Evolutionary conservation across 164 flowering plant genomes (phyloP).

Genomic region (Kalanchoe fedtschenkoi): DNA sequence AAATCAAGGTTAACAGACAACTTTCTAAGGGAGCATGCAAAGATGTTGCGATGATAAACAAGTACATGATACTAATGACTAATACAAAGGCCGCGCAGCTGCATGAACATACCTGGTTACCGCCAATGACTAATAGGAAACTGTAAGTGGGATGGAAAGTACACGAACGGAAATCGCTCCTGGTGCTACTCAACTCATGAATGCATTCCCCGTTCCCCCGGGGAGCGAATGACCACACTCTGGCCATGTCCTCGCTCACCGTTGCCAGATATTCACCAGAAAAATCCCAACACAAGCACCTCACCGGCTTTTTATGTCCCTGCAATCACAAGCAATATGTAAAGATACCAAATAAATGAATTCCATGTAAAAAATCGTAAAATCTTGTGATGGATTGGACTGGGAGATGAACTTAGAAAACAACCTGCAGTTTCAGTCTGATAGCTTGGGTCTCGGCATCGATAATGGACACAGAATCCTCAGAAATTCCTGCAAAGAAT

Average conservation of each 20-base stretch:
- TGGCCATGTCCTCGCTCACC: slow-evolving; percentile 21
- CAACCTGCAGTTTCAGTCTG: slow-evolving; percentile 13
- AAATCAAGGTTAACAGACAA: background rate
- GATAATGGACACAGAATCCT: slow-evolving; percentile 11
- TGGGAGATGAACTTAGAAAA: background rate
- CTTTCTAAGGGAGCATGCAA: background rate
- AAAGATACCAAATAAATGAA: background rate
- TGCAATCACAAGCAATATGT: background rate
- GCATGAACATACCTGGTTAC: slow-evolving; percentile 15
- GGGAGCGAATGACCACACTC: slow-evolving; percentile 16
- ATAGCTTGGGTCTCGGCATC: slow-evolving; percentile 16
- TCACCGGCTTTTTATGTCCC: slow-evolving; percentile 18
- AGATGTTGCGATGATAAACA: background rate
- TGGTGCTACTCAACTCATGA: slow-evolving; percentile 14
- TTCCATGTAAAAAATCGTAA: no score
- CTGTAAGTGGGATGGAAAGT: slow-evolving; percentile 20
- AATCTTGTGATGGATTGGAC: no score
- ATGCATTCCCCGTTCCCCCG: slow-evolving; percentile 16
- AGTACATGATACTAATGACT: background rate
- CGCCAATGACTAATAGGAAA: slow-evolving; percentile 17
- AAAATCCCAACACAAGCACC: slow-evolving; percentile 19
- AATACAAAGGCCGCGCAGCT: background rate
- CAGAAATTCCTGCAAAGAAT: slow-evolving; percentile 17
- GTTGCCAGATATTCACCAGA: slow-evolving; percentile 21
- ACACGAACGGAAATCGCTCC: slow-evolving; percentile 22